Conservation (phyloP, 345 rosid genomes). For the Cardiospermum halicacabum region DNA sequence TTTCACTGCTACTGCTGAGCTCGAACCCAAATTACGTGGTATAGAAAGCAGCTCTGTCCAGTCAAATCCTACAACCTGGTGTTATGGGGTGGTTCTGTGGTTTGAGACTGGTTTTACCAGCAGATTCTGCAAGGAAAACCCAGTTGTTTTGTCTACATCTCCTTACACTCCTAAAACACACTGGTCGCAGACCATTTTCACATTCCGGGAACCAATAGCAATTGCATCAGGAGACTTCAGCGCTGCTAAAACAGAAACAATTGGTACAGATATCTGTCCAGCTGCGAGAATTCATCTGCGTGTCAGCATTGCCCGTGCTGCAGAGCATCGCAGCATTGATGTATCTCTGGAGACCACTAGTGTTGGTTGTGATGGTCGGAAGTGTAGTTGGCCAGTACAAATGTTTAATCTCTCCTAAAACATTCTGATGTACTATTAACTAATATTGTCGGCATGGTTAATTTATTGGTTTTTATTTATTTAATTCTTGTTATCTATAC, state of each 20-base stretch:
- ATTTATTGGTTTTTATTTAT: not conserved
- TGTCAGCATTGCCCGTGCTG: conserved; percentile 72
- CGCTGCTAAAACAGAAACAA: conserved; percentile 28
- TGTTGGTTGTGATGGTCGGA: conserved; percentile 45
- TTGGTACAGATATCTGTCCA: conserved; percentile 56
- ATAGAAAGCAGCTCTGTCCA: conserved; percentile 17
- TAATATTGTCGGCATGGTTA: not conserved
- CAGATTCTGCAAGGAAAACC: conserved; percentile 85
- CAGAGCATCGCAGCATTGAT: conserved; percentile 80
- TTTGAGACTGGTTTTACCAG: conserved; percentile 81
- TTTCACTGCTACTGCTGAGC: conserved; percentile 60
- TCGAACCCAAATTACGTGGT: conserved; percentile 29
- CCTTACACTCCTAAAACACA: conserved; percentile 81
- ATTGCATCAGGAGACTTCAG: conserved; percentile 25
- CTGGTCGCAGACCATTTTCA: conserved; percentile 87
- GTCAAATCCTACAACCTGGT: conserved; percentile 27
- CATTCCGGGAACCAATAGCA: conserved; percentile 76
- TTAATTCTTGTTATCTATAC: too few relatives aligned
- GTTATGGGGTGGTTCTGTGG: conserved; percentile 87
- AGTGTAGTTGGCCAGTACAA: conserved; percentile 65
- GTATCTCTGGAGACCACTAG: conserved; percentile 68
- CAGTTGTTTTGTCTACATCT: conserved; percentile 75
- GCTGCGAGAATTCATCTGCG: conserved; percentile 62
- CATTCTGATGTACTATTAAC: not conserved
- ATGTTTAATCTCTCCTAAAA: conserved; percentile 59